Base-by-base conservation (phyloP, 2,329 filamentous ascomycete genomes). In the Corniculantispora saksenae region DNA sequence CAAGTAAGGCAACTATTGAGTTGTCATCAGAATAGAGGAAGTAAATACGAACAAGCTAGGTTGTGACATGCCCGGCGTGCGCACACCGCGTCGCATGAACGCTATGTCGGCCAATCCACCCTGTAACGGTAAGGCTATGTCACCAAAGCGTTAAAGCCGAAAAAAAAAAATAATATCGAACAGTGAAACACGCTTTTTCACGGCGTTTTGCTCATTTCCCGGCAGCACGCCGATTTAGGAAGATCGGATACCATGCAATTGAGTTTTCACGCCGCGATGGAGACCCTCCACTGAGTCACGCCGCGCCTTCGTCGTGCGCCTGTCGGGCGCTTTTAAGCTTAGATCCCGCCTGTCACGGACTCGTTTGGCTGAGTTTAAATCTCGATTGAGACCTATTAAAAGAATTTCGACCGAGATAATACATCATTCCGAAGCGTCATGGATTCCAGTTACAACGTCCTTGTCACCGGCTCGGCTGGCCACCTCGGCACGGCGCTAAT, bases 401-500 rank as follows among this genome's bases (percentile, higher is more conserved):
- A 15, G 7, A 1, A 15, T 40, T 25, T 6, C 3, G 40, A 23
- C 53, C 2, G 21, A 32, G n/a, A 56, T 56, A 38, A 23, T 17
- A 55, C 12, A 9, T 6, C 32, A 32, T 32, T 10, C 32, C 32
- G n/a, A 25, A 23, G 3, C 9, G 53, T 21, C 15, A 61, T 61
- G 57, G 57, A 65, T 32, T 21, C 50, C 17, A 55, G 15, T 29
- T 72, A 70, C 57, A 67, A 77, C 66, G 75, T 82, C 47, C 79
- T 83, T 19, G 78, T 83, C 45, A 83, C 81, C 19, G 81, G 81
- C 67, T 80, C 80, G 1, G 75, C 81, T 0, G 81, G 81, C 62
- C 81, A 83, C 62, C 76, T 83, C 12, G 81, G 81, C 67, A 75
- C 75, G 1, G 81, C 80, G 23, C 73, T 83, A 0, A 81, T 83